Evolutionary conservation across 140 eudicot genomes (phyloP), one percentile per base, ranked within the genome.

Genomic region (Oenanthe javanica): DNA sequence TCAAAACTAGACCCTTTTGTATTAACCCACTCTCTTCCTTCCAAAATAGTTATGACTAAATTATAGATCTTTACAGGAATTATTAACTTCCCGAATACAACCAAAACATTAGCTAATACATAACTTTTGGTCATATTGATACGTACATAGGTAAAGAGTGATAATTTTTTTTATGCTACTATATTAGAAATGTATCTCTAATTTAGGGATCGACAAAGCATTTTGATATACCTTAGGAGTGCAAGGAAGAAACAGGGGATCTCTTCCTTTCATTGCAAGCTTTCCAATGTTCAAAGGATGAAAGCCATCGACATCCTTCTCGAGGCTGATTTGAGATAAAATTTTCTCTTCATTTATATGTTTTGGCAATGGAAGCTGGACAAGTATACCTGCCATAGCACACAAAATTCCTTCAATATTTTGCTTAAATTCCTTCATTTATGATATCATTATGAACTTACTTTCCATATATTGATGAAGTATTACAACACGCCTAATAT

Each of bases 181-280:
- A 4, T 74, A 23, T 27, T 27, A 12, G 5, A 66, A 31, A 15
- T 66, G 72, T 9, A 10, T 66, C 19, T 66, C 19, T 31, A 27
- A 27, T 27, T 27, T 66, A n/a, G 9, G 45, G 11, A 11, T 66
- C 6, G 42, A 27, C 1, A 18, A 3, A 5, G 6, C 3, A 66
- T 1, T 11, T 11, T 11, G 21, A 66, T 63, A 77, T 48, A 80
- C 99, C 97, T 92, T 95, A 71, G 99, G 99, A 77, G 99, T 95
- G 92, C 99, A 95, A 79, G 99, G 99, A 82, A 86, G 90, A 82
- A 88, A 95, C 49, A 95, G 86, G 36, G 99, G 99, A 47, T 92
- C 93, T 87, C 99, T 87, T 89, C 97, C 99, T 88, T 95, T 95
- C 99, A 95, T 95, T 49, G 99, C 99, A 81, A 95, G 94, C 81